Evolutionary conservation across 441 rosid genomes (phyloP).

Genomic region (Mallotus repandus): DNA sequence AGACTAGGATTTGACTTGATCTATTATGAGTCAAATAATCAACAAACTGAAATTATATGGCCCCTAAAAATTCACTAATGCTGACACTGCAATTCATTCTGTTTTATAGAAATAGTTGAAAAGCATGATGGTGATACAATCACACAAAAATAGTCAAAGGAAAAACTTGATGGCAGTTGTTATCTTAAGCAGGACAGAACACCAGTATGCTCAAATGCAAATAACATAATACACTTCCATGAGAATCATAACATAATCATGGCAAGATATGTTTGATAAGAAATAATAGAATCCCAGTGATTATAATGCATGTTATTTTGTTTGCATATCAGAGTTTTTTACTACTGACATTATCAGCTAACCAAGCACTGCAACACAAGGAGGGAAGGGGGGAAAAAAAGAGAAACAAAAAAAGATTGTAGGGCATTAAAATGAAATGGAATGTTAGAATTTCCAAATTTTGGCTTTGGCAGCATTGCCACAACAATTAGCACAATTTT

Average conservation of each 20-base stretch:
- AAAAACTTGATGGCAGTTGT: slow-evolving; percentile 5
- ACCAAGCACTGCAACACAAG: neutral
- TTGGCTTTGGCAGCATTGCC: neutral
- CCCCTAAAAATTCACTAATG: neutral
- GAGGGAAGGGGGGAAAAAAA: neutral
- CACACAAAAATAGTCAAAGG: too few relatives aligned
- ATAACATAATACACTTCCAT: neutral
- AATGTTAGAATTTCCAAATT: neutral
- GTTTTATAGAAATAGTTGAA: neutral
- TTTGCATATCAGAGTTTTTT: slow-evolving; percentile 1
- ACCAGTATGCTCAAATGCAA: neutral
- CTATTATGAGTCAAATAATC: neutral
- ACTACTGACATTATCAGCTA: neutral
- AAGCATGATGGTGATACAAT: neutral
- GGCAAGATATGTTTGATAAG: neutral
- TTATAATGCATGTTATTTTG: neutral
- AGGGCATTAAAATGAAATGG: neutral
- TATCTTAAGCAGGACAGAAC: neutral
- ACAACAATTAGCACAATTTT: neutral
- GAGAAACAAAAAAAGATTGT: neutral
- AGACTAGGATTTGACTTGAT: neutral
- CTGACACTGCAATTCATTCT: neutral
- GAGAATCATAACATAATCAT: neutral
- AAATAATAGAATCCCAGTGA: neutral
- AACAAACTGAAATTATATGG: slow-evolving; percentile 2